Conservation (phyloP, 805 yeast genomes). For the Nakazawaea siamensis region DNA sequence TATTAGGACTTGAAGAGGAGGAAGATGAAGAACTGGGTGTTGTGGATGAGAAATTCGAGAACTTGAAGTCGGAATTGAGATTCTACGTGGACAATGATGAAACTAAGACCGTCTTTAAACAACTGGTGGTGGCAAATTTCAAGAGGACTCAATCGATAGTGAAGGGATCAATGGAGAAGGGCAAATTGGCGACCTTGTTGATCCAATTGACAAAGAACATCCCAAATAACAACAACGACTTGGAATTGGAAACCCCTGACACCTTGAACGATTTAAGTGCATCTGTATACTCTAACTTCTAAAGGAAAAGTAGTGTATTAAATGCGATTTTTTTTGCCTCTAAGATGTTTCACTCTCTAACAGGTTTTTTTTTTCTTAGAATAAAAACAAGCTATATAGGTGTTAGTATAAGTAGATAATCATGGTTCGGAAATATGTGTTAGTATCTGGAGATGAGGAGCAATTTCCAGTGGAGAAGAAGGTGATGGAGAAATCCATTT, state of each 20-base stretch:
- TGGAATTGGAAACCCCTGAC: slow-evolving; percentile 38
- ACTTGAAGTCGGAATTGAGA: slow-evolving; percentile 21
- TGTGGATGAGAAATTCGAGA: slow-evolving; percentile 20
- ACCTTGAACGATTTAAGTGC: slow-evolving; percentile 87
- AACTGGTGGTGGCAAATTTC: slow-evolving; percentile 21
- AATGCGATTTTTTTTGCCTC: too few relatives aligned
- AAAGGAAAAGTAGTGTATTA: background rate
- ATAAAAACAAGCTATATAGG: background rate
- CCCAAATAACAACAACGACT: slow-evolving; percentile 31
- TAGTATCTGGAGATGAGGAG: slow-evolving; percentile 78
- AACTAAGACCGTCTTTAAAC: slow-evolving; percentile 22
- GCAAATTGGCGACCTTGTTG: slow-evolving; percentile 58
- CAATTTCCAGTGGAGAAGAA: slow-evolving; percentile 66
- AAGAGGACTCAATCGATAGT: slow-evolving; percentile 5
- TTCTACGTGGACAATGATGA: slow-evolving; percentile 20
- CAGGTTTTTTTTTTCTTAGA: background rate
- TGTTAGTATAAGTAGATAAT: background rate
- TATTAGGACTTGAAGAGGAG: slow-evolving; percentile 9
- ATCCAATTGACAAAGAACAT: slow-evolving; percentile 51
- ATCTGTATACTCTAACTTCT: slow-evolving; percentile 75
- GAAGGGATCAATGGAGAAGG: slow-evolving; percentile 1
- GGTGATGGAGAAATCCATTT: slow-evolving; percentile 80
- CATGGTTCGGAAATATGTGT: slow-evolving; percentile 12
- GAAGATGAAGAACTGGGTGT: slow-evolving; percentile 13
- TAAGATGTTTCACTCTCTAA: too few relatives aligned